Base-by-base conservation (phyloP, 495 filamentous ascomycete species). In the Paragyromitra xinjiangensis region DNA sequence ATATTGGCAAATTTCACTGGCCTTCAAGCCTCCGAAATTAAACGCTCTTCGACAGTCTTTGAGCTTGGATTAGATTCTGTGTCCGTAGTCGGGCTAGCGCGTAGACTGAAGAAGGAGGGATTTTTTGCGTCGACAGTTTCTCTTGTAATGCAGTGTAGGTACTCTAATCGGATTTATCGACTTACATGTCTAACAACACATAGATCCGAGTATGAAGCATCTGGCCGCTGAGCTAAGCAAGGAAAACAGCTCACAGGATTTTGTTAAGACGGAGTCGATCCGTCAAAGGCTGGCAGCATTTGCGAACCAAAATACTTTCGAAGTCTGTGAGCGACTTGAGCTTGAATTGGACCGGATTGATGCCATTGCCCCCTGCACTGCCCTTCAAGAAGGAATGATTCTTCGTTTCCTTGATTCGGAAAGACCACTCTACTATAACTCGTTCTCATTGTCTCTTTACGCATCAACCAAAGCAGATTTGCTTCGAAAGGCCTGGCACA, bases 11-110 rank as follows among this genome's bases (percentile, higher is more conserved):
- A 84, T 6, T 85, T 90, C 61, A 84, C 87, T 11, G 73, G 82
- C 1, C 76, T 89, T 6, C 77, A 86, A 7, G 44, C 68, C 0
- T 78, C 77, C 3, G 82, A 85, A 0, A 86, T 94, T 44, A 84
- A 81, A 1, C 84, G 85, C 16, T 84, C 84, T 0, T 88, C 91
- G 0, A 95, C 87, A 39, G 88, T 96, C 40, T 96, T 93, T 78
- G 92, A 95, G 64, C 84, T 96, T 1, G 93, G 93, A 0, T 85
- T 95, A 6, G 94, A 95, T 81, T 95, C 93, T 0, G 92, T 97
- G 14, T 92, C 92, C 0, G 91, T 91, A 2, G 89, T 94, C 26
- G 87, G 88, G 26, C 85, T 96, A 65, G 83, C 88, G 12, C 79
- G 79, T 48, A 73, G 79, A 11, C 73, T 87, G 68, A 86, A 83